Conservation (phyloP, 2,329 filamentous ascomycete species). For the Trichophyton schoenleinii region DNA sequence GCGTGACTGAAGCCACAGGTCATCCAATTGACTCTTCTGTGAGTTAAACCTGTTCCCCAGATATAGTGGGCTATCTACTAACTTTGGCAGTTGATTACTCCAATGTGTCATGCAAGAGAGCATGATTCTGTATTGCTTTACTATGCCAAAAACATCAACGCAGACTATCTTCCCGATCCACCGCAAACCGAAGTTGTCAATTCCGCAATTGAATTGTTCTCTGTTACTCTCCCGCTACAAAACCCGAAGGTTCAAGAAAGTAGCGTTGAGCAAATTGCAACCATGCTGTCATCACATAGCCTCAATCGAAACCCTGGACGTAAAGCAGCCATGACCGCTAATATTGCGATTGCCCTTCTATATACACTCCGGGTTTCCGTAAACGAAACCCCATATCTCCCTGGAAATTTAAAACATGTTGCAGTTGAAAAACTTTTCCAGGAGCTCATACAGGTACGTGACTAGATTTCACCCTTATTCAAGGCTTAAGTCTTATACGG, state of each 20-base stretch:
- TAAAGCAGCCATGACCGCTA: conserved; percentile 82
- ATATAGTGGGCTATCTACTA: conserved; percentile 5
- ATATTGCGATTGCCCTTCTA: conserved; percentile 70
- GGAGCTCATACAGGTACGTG: conserved; percentile 61
- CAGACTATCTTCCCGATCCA: conserved; percentile 52
- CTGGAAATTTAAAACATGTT: conserved; percentile 59
- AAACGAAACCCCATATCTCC: conserved; percentile 60
- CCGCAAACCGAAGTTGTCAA: conserved; percentile 90
- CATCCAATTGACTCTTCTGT: conserved; percentile 32
- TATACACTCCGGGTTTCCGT: conserved; percentile 71
- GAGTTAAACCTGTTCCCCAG: conserved; percentile 15
- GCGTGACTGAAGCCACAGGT: conserved; percentile 25
- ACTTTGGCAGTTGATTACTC: conserved; percentile 36
- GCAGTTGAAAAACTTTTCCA: conserved; percentile 63
- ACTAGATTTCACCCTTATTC: background rate
- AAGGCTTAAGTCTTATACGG: background rate
- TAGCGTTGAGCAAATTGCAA: conserved; percentile 83
- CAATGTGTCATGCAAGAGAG: conserved; percentile 71
- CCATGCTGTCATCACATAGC: conserved; percentile 67
- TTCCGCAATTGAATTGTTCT: conserved; percentile 83
- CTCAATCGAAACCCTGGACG: conserved; percentile 77
- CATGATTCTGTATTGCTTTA: conserved; percentile 81
- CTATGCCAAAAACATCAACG: conserved; percentile 37
- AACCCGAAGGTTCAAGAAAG: conserved; percentile 89
- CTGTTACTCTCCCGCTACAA: conserved; percentile 78